phyloP scores from a whole-genome alignment of 73 alveolate genomes.

The Paramecium sexaurelia region DNA sequence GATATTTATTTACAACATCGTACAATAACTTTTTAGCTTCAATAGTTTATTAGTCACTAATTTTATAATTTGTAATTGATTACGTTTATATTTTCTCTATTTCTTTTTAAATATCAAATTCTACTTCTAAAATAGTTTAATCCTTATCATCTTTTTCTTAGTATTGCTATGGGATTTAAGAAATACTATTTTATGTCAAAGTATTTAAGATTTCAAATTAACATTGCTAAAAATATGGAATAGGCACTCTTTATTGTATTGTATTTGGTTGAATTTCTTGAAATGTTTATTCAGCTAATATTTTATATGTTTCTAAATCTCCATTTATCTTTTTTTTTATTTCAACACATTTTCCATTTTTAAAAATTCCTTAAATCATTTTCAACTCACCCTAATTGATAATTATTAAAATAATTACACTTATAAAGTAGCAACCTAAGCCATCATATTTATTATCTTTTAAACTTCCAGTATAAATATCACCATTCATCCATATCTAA shows the following conservation, averaged over 20 bases:
- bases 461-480: conserved; percentile 16
- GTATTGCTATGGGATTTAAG: neutral
- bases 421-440: neutral
- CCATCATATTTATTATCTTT: neutral
- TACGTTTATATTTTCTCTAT: neutral
- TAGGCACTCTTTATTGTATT: neutral
- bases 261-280: neutral
- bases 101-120: neutral
- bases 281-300: conserved; percentile 25
- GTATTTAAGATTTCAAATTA: neutral
- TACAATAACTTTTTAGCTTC: neutral
- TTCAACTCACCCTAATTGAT: neutral
- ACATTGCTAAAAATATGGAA: neutral
- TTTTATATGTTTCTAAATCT: neutral
- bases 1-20: neutral
- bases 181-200: neutral
- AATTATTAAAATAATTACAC: neutral
- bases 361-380: neutral
- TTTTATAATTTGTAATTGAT: neutral
- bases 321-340: neutral
- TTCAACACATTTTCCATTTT: conserved; percentile 29
- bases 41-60: neutral
- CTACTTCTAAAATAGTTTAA: neutral
- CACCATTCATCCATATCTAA: conserved; percentile 22
- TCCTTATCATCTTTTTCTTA: neutral